Conservation (phyloP, 805 yeast species). For the Metschnikowia continentalis region DNA sequence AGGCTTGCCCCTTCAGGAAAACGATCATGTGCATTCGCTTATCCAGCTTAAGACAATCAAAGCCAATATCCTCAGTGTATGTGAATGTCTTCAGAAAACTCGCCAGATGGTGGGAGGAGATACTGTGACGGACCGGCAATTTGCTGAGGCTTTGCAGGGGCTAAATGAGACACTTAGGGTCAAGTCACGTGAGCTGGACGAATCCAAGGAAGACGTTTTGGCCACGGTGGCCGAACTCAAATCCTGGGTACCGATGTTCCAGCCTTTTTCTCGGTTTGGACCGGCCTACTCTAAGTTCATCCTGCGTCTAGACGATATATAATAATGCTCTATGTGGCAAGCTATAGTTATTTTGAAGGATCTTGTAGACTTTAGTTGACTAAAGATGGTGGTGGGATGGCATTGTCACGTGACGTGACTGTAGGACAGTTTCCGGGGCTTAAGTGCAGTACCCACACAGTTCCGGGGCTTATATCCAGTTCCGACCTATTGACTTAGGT, state of each 20-base stretch:
- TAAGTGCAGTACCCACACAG: no score
- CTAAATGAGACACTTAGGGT: conserved; percentile 44
- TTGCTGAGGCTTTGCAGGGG: conserved; percentile 35
- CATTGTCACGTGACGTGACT: no score
- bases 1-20: conserved; percentile 2
- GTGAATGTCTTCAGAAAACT: conserved; percentile 38
- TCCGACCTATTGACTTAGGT: no score
- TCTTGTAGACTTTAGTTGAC: background rate
- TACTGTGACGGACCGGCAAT: conserved; percentile 15
- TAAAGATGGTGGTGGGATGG: no score
- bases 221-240: conserved; percentile 46
- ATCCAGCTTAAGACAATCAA: conserved; percentile 43
- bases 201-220: conserved; percentile 29
- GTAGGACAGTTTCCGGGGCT: no score
- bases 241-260: conserved; percentile 49
- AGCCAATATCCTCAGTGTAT: conserved; percentile 42
- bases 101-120: conserved; percentile 10
- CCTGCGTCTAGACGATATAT: conserved; percentile 28
- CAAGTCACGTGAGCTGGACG: conserved; percentile 23
- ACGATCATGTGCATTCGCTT: conserved; percentile 30
- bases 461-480: no score
- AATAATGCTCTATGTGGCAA: background rate
- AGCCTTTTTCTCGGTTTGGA: conserved; percentile 48
- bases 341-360: no score
- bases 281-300: conserved; percentile 48